Evolutionary conservation across 2,329 filamentous ascomycete species (phyloP), one percentile per base, ranked within the genome.

Genomic region (Trichoderma harzianum): DNA sequence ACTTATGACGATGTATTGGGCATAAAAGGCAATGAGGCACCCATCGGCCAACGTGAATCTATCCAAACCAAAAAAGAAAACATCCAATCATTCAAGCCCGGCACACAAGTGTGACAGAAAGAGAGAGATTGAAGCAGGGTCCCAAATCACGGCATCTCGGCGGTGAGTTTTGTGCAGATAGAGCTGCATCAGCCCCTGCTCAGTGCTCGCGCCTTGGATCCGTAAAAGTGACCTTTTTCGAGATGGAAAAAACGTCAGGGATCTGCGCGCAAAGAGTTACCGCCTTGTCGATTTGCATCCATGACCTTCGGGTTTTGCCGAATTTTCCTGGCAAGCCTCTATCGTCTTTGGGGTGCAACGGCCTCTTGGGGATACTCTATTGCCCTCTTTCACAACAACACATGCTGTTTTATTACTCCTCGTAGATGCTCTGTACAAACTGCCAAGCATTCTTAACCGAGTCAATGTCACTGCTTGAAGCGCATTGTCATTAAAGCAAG

Each of bases 81-180:
- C 2, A 1, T 26, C 26, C 1, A 11, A 11, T 11, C 36, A 43
- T 39, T 18, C 36, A 43, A 4, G 5, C 39, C 7, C 18, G 18
- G 39, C 39, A 57, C 28, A 57, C 14, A 12, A 28, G 30, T 24
- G 16, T 8, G 28, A 16, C 6, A 24, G 18, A 24, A 39, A 4
- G 32, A 61, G 5, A 32, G 11, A 47, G 18, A 28, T 16, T 16
- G 30, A 57, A 34, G 51, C 47, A 36, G 63, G 51, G 39, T 32
- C n/a, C 7, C 3, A 6, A 58, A 32, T 53, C 28, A 51, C 21
- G 51, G 64, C 51, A 47, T 26, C 65, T 30, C 34, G 34, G 65
- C 65, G 65, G 65, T 68, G 65, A 68, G 65, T 68, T 68, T 47
- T 68, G 53, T 24, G 61, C 61, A 64, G 61, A 64, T 43, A 21